A percentile compares a stretch with the other conserved stretches of the same genome.
Conservation (phyloP, 73 alveolate genomes). For the Paramecium bursaria region DNA sequence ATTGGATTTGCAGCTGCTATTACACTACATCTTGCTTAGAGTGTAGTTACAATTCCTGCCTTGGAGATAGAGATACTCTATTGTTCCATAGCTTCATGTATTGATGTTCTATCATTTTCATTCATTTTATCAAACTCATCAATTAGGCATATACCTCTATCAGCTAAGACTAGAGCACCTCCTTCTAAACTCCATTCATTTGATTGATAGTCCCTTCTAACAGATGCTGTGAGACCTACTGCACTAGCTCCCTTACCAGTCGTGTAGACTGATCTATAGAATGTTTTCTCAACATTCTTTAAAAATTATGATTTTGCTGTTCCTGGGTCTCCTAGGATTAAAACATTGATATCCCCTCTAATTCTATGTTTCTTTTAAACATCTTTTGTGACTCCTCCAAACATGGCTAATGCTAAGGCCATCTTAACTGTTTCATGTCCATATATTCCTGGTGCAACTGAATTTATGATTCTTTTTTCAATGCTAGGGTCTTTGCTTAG, state of each 20-base stretch:
- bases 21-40: conserved; percentile 99
- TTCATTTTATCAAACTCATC: conserved; percentile 99
- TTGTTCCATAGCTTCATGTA: conserved; percentile 99
- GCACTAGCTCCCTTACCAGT: conserved; percentile 99
- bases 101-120: conserved; percentile 99
- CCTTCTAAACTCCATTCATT: conserved; percentile 99
- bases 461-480: conserved; percentile 86
- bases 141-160: conserved; percentile 96
- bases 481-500: conserved; percentile 91
- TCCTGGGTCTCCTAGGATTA: conserved; percentile 94
- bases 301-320: conserved; percentile 99
- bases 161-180: conserved; percentile 99
- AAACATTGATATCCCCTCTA: conserved; percentile 99
- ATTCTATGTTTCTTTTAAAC: conserved; percentile 98
- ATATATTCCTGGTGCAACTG: conserved; percentile 99
- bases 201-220: conserved; percentile 96
- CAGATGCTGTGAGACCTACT: conserved; percentile 99
- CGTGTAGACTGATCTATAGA: conserved; percentile 91
- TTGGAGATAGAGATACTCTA: conserved; percentile 98
- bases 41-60: conserved; percentile 99
- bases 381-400: conserved; percentile 99
- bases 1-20: conserved; percentile 99
- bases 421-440: conserved; percentile 98
- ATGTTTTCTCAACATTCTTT: conserved; percentile 97
- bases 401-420: conserved; percentile 94